Conservation (phyloP, 495 filamentous ascomycete genomes). For the Aspergillus cavernicola region DNA sequence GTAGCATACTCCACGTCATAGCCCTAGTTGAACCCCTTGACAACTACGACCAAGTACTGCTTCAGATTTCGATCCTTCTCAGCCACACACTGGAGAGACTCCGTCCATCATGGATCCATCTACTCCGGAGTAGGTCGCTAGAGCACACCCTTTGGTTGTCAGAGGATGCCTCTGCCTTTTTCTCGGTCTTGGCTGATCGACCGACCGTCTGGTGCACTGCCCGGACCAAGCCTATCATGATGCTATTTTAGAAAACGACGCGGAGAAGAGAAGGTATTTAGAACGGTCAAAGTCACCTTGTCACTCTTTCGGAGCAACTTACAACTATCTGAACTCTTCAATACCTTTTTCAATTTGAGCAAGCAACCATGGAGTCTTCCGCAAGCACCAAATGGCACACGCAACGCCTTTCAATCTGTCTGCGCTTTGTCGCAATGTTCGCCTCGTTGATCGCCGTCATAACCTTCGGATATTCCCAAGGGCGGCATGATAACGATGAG, state of each 20-base stretch:
- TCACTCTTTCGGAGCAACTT: too few relatives aligned
- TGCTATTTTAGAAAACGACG: not conserved
- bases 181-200: conserved; percentile 4
- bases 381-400: not conserved
- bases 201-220: not conserved
- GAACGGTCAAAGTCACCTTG: not conserved
- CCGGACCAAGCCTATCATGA: not conserved
- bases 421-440: not conserved
- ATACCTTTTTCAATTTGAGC: too few relatives aligned
- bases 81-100: too few relatives aligned
- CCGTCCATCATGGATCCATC: too few relatives aligned
- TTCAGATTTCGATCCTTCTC: too few relatives aligned
- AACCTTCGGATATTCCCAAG: not conserved
- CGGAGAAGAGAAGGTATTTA: not conserved
- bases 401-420: not conserved
- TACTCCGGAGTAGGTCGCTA: too few relatives aligned
- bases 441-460: conserved; percentile 2
- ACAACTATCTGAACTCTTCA: too few relatives aligned
- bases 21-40: too few relatives aligned
- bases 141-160: too few relatives aligned
- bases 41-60: too few relatives aligned
- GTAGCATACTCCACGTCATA: too few relatives aligned
- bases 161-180: too few relatives aligned
- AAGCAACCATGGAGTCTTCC: not conserved
- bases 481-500: not conserved